Evolutionary conservation across 2,329 filamentous ascomycete genomes (phyloP).

Genomic region (Thielaviopsis musarum): DNA sequence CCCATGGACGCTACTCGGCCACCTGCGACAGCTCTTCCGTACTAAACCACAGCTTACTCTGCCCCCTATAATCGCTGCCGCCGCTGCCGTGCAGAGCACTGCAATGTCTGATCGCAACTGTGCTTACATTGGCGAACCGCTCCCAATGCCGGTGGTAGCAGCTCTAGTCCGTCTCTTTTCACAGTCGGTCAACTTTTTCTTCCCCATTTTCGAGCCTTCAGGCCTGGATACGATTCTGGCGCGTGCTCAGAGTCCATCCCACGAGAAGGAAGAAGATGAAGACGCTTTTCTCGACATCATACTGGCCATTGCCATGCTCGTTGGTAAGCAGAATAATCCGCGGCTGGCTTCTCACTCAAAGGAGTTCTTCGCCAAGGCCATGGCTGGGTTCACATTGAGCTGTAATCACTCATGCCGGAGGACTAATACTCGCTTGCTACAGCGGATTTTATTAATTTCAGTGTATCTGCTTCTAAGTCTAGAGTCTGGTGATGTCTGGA

Average conservation of each 20-base stretch:
- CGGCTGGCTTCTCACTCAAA: neutral
- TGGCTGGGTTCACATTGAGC: neutral
- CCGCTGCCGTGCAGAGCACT: neutral
- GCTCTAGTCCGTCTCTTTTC: conserved; percentile 1
- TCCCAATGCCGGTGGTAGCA: neutral
- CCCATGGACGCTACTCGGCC: neutral
- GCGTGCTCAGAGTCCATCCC: neutral
- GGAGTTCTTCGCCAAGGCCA: neutral
- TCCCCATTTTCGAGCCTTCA: neutral
- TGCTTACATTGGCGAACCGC: neutral
- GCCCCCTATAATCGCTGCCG: neutral
- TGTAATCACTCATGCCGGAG: conserved; percentile 1
- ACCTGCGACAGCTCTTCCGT: neutral
- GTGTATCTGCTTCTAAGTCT: conserved; percentile 13
- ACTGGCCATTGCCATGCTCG: conserved; percentile 9
- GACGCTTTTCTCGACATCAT: conserved; percentile 9
- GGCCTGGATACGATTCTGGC: neutral
- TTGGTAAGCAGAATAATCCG: conserved; percentile 8
- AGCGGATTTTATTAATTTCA: conserved; percentile 10
- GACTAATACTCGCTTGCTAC: conserved; percentile 10
- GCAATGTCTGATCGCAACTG: neutral
- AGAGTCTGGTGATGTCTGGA: conserved; percentile 12
- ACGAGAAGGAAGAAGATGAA: neutral
- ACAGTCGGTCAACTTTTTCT: conserved; percentile 2
- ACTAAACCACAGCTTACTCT: neutral